Evolutionary conservation across 495 filamentous ascomycete genomes (phyloP).

Genomic region (Lentithecium fluviatile): DNA sequence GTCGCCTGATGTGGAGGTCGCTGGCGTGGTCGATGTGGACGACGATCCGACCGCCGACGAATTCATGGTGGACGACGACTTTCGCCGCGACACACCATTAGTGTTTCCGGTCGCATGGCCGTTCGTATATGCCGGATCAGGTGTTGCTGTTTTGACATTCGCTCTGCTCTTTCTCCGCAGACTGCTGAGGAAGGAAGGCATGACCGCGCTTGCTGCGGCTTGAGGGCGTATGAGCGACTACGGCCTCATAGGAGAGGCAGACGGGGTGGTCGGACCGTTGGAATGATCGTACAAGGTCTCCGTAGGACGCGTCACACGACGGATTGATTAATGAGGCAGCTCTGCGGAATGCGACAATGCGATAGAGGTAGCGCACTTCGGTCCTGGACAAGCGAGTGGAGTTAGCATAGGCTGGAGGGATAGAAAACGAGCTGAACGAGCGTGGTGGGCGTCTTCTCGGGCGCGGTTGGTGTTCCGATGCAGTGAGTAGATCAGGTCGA

Average conservation of each 20-base stretch:
- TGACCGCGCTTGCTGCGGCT: constrained; percentile 16
- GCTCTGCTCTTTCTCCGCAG: constrained; percentile 61
- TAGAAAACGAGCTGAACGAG: no score
- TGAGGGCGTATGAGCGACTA: background rate
- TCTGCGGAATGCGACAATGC: background rate
- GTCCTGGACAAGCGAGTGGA: background rate
- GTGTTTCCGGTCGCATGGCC: background rate
- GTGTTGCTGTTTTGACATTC: constrained; percentile 55
- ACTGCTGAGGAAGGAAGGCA: constrained; percentile 69
- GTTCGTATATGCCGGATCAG: constrained; percentile 25
- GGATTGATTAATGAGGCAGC: background rate
- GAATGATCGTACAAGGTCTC: background rate
- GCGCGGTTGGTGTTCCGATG: no score
- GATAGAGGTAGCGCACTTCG: no score
- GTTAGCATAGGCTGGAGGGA: no score
- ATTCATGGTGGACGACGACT: constrained; percentile 65
- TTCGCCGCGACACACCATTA: constrained; percentile 37
- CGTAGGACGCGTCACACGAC: background rate
- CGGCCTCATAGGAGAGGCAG: constrained; percentile 2
- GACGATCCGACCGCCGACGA: constrained; percentile 43
- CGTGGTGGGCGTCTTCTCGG: no score
- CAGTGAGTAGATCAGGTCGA: no score
- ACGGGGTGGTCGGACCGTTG: background rate
- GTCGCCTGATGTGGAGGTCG: constrained; percentile 57
- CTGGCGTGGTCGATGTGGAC: constrained; percentile 57